Evolutionary conservation across 106 monocot genomes (phyloP).

Genomic region (Platanthera zijinensis): DNA sequence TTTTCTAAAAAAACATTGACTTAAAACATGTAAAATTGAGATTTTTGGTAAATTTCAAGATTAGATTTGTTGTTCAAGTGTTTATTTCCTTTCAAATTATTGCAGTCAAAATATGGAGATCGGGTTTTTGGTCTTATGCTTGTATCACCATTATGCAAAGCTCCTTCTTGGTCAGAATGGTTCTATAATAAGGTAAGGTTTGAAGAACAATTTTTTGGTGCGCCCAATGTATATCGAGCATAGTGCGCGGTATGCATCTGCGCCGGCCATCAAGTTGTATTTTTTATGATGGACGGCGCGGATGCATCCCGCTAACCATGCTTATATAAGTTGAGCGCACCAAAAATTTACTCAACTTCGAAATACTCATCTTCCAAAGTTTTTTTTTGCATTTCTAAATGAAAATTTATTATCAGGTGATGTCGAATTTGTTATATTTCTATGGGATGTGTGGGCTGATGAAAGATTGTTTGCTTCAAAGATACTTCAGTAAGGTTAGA

Average conservation of each 20-base stretch:
- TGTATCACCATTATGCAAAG: slow-evolving; percentile 70
- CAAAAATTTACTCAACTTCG: no score
- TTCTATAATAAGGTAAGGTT: slow-evolving; percentile 55
- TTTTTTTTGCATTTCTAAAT: no score
- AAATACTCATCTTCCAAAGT: neutral
- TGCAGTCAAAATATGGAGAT: slow-evolving; percentile 48
- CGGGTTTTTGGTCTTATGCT: slow-evolving; percentile 62
- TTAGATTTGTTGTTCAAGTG: neutral
- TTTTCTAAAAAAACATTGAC: no score
- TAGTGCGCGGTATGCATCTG: no score
- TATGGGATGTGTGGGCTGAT: slow-evolving; percentile 79
- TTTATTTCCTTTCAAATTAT: neutral
- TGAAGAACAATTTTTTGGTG: no score
- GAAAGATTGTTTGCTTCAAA: slow-evolving; percentile 56
- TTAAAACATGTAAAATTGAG: no score
- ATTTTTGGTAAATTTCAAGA: no score
- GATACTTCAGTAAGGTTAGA: slow-evolving; percentile 79
- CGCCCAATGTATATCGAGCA: no score
- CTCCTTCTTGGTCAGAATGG: slow-evolving; percentile 86
- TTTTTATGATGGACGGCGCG: no score
- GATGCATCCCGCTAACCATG: no score
- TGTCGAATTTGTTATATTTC: slow-evolving; percentile 69
- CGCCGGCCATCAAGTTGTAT: no score
- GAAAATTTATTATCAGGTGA: slow-evolving; percentile 32
- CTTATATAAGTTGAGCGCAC: no score